These are phyloP conservation scores for Termitomyces sp. DNA, from an alignment of 768 basidiomycete genomes.

Conservation along the genomic window DNA sequence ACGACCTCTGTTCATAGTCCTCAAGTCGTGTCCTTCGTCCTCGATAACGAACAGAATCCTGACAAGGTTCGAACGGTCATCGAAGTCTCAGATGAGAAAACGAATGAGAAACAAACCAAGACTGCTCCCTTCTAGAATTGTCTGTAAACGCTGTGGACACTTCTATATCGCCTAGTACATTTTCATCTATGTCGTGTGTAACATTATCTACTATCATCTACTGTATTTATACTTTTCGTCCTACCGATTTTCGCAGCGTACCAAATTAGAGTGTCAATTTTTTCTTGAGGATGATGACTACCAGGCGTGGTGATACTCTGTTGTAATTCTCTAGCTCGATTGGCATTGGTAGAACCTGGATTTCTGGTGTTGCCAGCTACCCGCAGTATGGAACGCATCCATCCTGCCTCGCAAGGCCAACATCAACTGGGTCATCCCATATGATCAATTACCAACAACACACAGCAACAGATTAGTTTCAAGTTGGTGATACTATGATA, in stretches of 20 bases:
- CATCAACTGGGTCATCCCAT: too few relatives aligned
- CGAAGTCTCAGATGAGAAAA: not conserved
- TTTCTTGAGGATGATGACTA: not conserved
- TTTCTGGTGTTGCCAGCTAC: too few relatives aligned
- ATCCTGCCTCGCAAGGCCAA: too few relatives aligned
- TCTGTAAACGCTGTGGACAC: not conserved
- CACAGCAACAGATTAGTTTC: too few relatives aligned
- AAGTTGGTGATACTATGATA: too few relatives aligned
- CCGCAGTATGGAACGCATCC: too few relatives aligned
- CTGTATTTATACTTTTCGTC: not conserved
- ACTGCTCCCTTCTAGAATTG: not conserved
- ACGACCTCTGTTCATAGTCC: not conserved
- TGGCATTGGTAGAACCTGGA: too few relatives aligned
- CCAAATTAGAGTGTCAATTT: not conserved
- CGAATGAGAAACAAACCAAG: slow-evolving; percentile 7
- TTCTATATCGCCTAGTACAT: not conserved
- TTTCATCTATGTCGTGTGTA: not conserved
- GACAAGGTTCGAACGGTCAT: slow-evolving; percentile 2
- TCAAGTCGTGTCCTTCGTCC: slow-evolving; percentile 4
- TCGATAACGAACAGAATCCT: not conserved
- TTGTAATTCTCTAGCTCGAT: too few relatives aligned
- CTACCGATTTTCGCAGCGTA: not conserved
- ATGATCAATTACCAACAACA: too few relatives aligned
- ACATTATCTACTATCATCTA: not conserved
- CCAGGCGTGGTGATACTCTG: not conserved